A percentile compares a stretch with the other conserved stretches of the same genome.
These are phyloP conservation scores for Emericellopsis atlantica DNA, from an alignment of 2,329 filamentous ascomycete genomes.

Conservation along the genomic window DNA sequence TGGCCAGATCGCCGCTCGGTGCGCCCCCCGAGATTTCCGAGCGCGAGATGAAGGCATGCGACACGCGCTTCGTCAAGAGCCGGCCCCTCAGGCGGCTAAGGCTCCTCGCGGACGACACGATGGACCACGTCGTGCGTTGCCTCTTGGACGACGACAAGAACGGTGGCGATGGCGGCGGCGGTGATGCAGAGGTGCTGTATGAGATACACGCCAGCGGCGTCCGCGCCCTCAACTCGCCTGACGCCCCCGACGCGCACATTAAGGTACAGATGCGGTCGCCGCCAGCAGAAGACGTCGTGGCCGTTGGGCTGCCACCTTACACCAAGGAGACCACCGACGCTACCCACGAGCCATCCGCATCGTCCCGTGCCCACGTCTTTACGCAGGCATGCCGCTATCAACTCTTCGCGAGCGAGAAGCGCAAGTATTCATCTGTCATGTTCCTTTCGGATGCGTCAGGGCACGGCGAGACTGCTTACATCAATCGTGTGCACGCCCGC, in stretches of 20 bases:
- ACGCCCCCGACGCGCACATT: slow-evolving; percentile 1
- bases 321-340: not conserved
- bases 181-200: slow-evolving; percentile 1
- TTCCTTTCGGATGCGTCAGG: not conserved
- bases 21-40: slow-evolving; percentile 3
- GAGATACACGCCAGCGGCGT: slow-evolving; percentile 1
- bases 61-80: not conserved
- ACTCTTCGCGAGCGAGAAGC: not conserved
- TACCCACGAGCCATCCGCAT: not conserved
- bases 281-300: not conserved
- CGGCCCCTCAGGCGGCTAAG: not conserved
- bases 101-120: not conserved
- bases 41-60: slow-evolving; percentile 3
- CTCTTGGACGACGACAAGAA: not conserved
- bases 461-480: not conserved
- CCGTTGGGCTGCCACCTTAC: not conserved
- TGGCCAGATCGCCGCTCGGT: slow-evolving; percentile 3
- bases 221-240: not conserved
- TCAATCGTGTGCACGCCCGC: not conserved
- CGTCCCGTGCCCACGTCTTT: slow-evolving; percentile 1
- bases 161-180: not conserved
- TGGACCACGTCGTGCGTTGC: slow-evolving; percentile 1
- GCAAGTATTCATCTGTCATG: not conserved
- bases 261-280: slow-evolving; percentile 2
- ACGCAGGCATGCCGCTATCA: slow-evolving; percentile 3